Percentiles rank a stretch among this genome's conserved stretches.
Evolutionary conservation across 768 basidiomycete genomes (phyloP).

Genomic region (Tulasnella calospora): DNA sequence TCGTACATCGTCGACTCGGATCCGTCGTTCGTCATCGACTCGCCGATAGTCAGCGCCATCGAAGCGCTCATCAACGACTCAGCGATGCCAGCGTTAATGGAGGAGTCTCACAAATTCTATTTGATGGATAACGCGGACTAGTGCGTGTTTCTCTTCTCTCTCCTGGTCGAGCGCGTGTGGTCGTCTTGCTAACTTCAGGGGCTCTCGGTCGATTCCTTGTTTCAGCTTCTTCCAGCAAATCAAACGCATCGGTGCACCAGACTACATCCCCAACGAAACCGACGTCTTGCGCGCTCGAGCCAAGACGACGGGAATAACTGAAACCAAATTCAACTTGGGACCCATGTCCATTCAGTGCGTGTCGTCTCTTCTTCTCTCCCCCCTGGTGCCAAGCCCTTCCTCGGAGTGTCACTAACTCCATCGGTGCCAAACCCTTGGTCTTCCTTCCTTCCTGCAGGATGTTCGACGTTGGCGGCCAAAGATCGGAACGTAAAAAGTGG

Average conservation of each 20-base stretch:
- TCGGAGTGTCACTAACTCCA: too few species aligned
- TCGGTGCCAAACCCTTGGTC: too few species aligned
- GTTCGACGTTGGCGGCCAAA: constrained; percentile 50
- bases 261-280: constrained; percentile 44
- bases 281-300: constrained; percentile 46
- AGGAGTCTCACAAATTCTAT: constrained; percentile 44
- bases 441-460: constrained; percentile 34
- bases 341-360: constrained; percentile 44
- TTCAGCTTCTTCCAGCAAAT: constrained; percentile 44
- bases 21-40: constrained; percentile 33
- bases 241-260: constrained; percentile 40
- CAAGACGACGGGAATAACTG: constrained; percentile 47
- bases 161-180: background rate
- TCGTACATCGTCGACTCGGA: constrained; percentile 42
- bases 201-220: background rate
- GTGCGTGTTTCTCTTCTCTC: constrained; percentile 30
- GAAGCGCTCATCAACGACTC: constrained; percentile 46
- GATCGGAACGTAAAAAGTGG: constrained; percentile 45
- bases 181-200: too few species aligned
- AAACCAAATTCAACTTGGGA: constrained; percentile 47
- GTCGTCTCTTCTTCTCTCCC: background rate
- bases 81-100: constrained; percentile 43
- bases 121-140: constrained; percentile 48
- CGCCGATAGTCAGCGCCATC: constrained; percentile 41
- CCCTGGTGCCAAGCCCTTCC: background rate